These are phyloP conservation scores for Pouteria campechiana DNA, from an alignment of 179 eudicot species.

Conservation along the genomic window DNA sequence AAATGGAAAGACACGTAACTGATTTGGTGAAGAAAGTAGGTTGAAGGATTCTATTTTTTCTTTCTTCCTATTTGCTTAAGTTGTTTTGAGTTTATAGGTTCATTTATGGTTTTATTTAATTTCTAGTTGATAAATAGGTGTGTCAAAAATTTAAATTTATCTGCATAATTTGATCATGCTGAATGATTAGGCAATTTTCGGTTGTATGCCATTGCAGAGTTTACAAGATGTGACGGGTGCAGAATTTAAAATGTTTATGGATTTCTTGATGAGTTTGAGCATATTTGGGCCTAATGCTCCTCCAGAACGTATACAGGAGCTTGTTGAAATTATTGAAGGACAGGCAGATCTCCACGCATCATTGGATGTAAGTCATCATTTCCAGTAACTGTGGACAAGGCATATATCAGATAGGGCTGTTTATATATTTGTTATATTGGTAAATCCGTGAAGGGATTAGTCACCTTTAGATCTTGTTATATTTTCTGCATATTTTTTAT, in stretches of 20 bases:
- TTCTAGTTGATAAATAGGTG: too few relatives aligned
- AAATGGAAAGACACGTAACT: constrained; percentile 95
- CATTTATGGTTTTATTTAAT: too few relatives aligned
- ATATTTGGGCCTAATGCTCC: constrained; percentile 85
- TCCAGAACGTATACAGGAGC: constrained; percentile 73
- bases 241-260: constrained; percentile 96
- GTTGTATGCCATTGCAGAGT: constrained; percentile 42
- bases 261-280: constrained; percentile 73
- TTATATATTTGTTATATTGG: too few relatives aligned
- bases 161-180: background rate
- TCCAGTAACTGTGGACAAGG: too few relatives aligned
- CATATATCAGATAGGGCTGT: too few relatives aligned
- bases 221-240: constrained; percentile 91
- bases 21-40: constrained; percentile 82
- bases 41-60: background rate
- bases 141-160: background rate
- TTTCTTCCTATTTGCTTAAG: background rate
- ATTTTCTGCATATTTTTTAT: too few relatives aligned
- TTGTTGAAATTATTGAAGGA: constrained; percentile 68
- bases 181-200: background rate
- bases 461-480: too few relatives aligned
- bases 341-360: constrained; percentile 94
- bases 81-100: too few relatives aligned
- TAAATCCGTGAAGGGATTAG: too few relatives aligned
- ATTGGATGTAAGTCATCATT: constrained; percentile 75